Percentiles rank a stretch among this genome's conserved stretches.
Evolutionary conservation across 148 eudicot species (phyloP).

Genomic region (Drosera capensis): DNA sequence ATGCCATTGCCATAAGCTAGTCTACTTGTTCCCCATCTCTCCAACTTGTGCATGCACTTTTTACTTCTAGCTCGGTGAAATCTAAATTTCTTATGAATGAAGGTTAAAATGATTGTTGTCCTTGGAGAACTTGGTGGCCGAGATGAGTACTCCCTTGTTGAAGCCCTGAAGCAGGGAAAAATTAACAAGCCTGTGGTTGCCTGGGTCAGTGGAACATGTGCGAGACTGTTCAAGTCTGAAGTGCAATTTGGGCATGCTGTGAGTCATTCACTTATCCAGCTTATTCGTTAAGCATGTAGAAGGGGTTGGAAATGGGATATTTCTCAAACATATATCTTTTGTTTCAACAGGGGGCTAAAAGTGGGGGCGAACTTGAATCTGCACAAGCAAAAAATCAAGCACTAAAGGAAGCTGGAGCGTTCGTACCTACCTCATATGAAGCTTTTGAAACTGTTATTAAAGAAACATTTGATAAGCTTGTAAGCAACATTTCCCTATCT

Average conservation of each 20-base stretch:
- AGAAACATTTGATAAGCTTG: constrained; percentile 75
- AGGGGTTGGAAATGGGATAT: not conserved
- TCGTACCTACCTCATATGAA: constrained; percentile 89
- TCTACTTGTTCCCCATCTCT: too few species aligned
- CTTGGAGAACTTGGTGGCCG: constrained; percentile 98
- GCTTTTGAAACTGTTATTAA: constrained; percentile 70
- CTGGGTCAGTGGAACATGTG: constrained; percentile 99
- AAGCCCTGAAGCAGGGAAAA: constrained; percentile 93
- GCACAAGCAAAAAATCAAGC: constrained; percentile 98
- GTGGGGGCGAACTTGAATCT: constrained; percentile 95
- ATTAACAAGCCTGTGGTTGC: constrained; percentile 89
- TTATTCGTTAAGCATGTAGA: not conserved
- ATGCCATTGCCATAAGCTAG: too few species aligned
- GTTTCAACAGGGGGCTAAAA: constrained; percentile 70
- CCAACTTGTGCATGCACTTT: not conserved
- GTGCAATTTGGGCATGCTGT: constrained; percentile 99
- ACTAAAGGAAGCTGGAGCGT: constrained; percentile 80
- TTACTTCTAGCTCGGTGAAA: too few species aligned
- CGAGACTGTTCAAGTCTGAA: constrained; percentile 92
- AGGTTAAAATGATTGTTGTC: constrained; percentile 94
- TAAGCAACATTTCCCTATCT: too few species aligned
- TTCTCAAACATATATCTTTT: constrained; percentile 3
- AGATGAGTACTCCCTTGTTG: constrained; percentile 96
- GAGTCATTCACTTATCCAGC: constrained; percentile 15
- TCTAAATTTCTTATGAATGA: too few species aligned